Conservation (phyloP, 78 protist species). For the Cyanophora paradoxa region DNA sequence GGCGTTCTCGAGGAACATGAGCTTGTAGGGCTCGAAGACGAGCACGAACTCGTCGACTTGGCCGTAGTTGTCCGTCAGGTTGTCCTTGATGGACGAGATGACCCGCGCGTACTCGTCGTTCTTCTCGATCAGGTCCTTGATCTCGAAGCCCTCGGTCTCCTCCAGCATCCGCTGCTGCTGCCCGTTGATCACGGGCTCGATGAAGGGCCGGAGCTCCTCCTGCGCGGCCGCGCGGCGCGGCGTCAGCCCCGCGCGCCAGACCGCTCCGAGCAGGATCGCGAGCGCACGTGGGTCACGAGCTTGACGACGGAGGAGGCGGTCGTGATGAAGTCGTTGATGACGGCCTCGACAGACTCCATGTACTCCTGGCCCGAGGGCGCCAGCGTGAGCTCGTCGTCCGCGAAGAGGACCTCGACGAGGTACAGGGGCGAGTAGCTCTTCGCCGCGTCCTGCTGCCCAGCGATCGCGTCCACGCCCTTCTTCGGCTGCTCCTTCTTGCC, state of each 20-base stretch:
- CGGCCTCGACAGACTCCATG: neutral
- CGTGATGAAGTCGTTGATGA: constrained; percentile 14
- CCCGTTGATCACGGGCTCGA: neutral
- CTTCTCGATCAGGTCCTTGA: neutral
- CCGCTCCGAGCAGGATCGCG: too few species aligned
- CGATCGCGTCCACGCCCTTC: too few species aligned
- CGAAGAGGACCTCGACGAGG: neutral
- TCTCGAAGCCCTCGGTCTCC: neutral
- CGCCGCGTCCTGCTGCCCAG: neutral
- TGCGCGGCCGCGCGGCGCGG: constrained; percentile 6
- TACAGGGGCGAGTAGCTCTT: neutral
- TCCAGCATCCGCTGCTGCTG: neutral
- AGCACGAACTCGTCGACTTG: constrained; percentile 12
- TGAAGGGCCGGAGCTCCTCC: neutral
- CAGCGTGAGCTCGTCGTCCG: neutral
- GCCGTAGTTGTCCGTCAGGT: neutral
- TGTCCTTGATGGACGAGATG: neutral
- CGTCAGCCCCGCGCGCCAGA: constrained; percentile 7
- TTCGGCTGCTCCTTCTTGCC: neutral
- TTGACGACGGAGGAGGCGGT: neutral
- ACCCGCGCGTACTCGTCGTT: neutral
- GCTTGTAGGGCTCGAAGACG: constrained; percentile 24
- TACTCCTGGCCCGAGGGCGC: neutral
- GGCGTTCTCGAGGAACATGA: constrained; percentile 11
- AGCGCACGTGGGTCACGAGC: too few species aligned